These are phyloP conservation scores for Candida tunisiensis DNA, from an alignment of 1,139 yeast species.

Conservation along the genomic window DNA sequence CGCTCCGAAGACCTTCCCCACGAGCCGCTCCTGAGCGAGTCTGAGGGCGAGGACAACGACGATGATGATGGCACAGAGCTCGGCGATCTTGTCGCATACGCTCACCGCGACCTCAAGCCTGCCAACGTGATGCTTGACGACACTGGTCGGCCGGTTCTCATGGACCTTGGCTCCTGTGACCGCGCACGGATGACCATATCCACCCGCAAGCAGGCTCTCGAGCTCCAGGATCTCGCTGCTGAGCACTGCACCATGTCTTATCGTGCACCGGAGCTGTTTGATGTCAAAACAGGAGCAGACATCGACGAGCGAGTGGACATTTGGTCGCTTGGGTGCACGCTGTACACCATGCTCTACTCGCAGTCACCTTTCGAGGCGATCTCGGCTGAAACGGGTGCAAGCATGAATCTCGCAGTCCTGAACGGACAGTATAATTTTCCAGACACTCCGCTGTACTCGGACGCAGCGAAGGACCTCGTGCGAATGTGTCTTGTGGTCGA, in stretches of 20 bases:
- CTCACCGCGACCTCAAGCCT: conserved; percentile 80
- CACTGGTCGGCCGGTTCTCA: conserved; percentile 56
- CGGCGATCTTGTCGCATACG: conserved; percentile 49
- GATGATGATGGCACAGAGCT: conserved; percentile 24
- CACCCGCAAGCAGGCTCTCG: conserved; percentile 54
- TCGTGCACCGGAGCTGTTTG: conserved; percentile 80
- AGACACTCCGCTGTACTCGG: conserved; percentile 32
- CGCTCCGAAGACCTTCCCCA: conserved; percentile 1
- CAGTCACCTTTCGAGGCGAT: conserved; percentile 78
- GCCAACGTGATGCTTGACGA: conserved; percentile 72
- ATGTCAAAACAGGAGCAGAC: conserved; percentile 44
- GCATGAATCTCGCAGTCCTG: conserved; percentile 56
- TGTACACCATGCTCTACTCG: conserved; percentile 64
- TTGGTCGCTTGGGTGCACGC: conserved; percentile 81
- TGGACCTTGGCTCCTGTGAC: conserved; percentile 72
- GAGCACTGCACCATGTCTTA: conserved; percentile 81
- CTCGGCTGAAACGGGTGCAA: conserved; percentile 71
- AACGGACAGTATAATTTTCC: conserved; percentile 62
- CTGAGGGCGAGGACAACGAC: conserved; percentile 6
- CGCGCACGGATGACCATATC: conserved; percentile 39
- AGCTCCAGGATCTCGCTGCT: conserved; percentile 65
- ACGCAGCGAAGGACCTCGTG: conserved; percentile 38
- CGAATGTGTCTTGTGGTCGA: conserved; percentile 42
- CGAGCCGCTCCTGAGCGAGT: conserved; percentile 11
- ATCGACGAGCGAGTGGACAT: conserved; percentile 68